Evolutionary conservation across 441 rosid genomes (phyloP).

Genomic region (Erodium chrysanthum): DNA sequence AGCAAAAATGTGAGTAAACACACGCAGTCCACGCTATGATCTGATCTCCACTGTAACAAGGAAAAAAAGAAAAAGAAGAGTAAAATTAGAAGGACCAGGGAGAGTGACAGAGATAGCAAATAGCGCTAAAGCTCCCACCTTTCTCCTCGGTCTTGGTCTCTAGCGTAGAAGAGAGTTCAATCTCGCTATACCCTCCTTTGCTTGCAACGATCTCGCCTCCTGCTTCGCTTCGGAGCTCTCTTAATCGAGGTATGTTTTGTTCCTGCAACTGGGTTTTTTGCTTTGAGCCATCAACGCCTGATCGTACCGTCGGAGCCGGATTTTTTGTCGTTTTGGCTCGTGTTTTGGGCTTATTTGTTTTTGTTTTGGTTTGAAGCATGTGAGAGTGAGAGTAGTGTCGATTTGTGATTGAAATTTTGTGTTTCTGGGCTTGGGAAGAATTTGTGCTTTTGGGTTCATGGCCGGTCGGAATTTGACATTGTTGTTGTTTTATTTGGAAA

Average conservation of each 20-base stretch:
- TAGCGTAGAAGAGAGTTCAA: not conserved
- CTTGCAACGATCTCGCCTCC: not conserved
- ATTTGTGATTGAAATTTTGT: not conserved
- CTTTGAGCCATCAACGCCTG: not conserved
- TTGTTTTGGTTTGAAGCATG: not conserved
- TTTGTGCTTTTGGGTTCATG: not conserved
- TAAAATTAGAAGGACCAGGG: not conserved
- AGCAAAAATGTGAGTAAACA: not conserved
- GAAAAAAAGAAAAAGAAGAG: not conserved
- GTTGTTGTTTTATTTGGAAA: not conserved
- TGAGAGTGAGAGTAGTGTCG: not conserved
- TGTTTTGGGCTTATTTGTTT: too few species aligned
- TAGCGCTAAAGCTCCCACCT: not conserved
- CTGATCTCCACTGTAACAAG: not conserved
- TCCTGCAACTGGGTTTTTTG: not conserved
- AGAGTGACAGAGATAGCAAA: not conserved
- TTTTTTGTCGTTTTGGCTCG: not conserved
- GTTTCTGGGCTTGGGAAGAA: not conserved
- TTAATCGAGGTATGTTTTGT: not conserved
- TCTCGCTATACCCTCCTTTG: not conserved
- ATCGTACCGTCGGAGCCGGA: not conserved
- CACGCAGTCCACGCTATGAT: not conserved
- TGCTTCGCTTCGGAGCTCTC: not conserved
- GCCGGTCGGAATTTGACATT: not conserved
- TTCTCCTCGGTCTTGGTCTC: conserved; percentile 3